These are phyloP conservation scores for Citrullus colocynthis DNA, from an alignment of 306 rosid species.

Conservation along the genomic window DNA sequence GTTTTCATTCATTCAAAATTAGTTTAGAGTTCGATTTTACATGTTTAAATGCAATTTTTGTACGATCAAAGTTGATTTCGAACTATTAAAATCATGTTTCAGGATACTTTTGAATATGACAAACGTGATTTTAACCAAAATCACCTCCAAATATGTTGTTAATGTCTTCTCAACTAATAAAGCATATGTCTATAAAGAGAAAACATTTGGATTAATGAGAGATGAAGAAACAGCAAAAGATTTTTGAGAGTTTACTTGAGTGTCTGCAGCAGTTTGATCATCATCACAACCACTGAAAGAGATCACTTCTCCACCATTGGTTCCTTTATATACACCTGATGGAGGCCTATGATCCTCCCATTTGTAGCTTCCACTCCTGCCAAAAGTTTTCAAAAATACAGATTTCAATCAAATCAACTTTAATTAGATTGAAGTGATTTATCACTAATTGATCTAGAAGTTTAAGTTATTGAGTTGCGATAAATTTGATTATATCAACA, in stretches of 20 bases:
- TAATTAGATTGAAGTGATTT: no score
- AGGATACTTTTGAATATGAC: not conserved
- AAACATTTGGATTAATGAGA: not conserved
- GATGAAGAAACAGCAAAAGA: not conserved
- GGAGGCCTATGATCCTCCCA: slow-evolving; percentile 50
- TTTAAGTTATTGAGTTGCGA: no score
- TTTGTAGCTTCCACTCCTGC: slow-evolving; percentile 21
- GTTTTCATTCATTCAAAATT: no score
- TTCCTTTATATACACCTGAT: slow-evolving; percentile 35
- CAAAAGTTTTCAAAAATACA: not conserved
- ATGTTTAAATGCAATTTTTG: no score
- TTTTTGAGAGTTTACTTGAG: not conserved
- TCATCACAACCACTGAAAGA: slow-evolving; percentile 48
- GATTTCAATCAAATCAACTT: no score
- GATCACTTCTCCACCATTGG: slow-evolving; percentile 35
- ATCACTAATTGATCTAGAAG: no score
- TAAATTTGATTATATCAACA: no score
- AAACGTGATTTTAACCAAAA: no score
- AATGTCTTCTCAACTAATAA: not conserved
- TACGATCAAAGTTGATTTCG: no score
- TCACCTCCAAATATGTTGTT: not conserved
- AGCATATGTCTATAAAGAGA: not conserved
- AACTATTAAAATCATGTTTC: no score
- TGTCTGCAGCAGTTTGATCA: slow-evolving; percentile 35
- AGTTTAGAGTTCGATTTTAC: no score